Percentiles rank a stretch among this genome's conserved stretches.
phyloP scores from a whole-genome alignment of 1,284 basidiomycete species.

The Cutaneotrichosporon sp. region DNA sequence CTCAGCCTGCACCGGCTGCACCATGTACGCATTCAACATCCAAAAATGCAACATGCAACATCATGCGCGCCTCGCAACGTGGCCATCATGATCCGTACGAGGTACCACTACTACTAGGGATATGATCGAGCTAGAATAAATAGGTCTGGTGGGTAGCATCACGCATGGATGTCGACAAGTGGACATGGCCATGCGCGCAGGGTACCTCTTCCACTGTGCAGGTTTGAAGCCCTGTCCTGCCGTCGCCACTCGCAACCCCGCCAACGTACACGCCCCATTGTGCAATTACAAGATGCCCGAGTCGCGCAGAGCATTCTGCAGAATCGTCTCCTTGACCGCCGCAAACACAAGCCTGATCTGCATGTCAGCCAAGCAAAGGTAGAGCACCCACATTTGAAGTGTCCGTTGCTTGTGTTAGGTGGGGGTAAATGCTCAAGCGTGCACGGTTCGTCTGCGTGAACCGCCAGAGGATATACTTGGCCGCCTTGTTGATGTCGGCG shows the following conservation, averaged over 20 bases:
- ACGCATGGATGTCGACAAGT: neutral
- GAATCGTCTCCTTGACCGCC: constrained; percentile 95
- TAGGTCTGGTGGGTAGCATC: neutral
- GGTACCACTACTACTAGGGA: constrained; percentile 1
- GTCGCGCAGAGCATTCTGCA: constrained; percentile 61
- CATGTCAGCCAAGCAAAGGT: neutral
- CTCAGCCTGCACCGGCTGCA: no score
- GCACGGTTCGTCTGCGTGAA: constrained; percentile 95
- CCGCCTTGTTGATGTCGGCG: constrained; percentile 92
- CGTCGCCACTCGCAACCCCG: neutral
- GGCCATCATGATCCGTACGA: constrained; percentile 1
- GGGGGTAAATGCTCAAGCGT: constrained; percentile 82
- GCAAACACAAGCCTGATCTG: constrained; percentile 85
- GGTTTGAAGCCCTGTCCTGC: neutral
- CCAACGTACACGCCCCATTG: neutral
- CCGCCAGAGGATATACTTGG: constrained; percentile 95
- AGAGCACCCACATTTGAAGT: constrained; percentile 63
- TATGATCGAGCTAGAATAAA: constrained; percentile 2
- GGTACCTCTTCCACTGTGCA: neutral
- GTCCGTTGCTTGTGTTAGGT: constrained; percentile 65
- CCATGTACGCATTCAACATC: no score
- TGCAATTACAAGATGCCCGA: constrained; percentile 48
- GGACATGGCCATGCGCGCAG: neutral
- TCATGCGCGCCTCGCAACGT: neutral
- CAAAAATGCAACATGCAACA: neutral